Evolutionary conservation across 2,329 filamentous ascomycete genomes (phyloP).

Genomic region (Clarireedia sp.): DNA sequence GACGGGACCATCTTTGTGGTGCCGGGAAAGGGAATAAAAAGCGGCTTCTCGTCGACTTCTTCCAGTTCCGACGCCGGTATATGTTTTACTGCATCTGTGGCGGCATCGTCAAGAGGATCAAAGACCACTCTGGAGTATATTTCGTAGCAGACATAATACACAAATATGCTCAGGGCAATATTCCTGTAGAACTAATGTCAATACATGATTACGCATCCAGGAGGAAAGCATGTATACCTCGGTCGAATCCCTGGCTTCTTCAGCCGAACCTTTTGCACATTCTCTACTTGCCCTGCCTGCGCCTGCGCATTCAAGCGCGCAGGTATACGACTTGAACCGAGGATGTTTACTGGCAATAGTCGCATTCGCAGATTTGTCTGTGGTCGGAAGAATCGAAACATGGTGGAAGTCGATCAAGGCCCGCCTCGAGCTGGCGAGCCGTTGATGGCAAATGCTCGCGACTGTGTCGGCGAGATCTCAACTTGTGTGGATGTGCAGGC

Average conservation of each 20-base stretch:
- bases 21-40: constrained; percentile 56
- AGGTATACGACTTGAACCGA: constrained; percentile 22
- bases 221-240: constrained; percentile 13
- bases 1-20: constrained; percentile 43
- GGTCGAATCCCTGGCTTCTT: constrained; percentile 11
- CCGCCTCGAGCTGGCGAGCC: constrained; percentile 24
- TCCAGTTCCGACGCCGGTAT: constrained; percentile 37
- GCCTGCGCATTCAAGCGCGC: constrained; percentile 18
- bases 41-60: constrained; percentile 37
- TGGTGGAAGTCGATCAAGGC: constrained; percentile 20
- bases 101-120: constrained; percentile 34
- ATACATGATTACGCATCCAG: background rate
- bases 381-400: constrained; percentile 23
- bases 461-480: background rate
- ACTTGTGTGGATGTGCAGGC: background rate
- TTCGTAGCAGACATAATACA: constrained; percentile 33
- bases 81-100: constrained; percentile 32
- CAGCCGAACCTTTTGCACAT: constrained; percentile 24
- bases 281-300: constrained; percentile 15
- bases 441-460: constrained; percentile 4
- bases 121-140: constrained; percentile 41
- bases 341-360: background rate
- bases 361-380: constrained; percentile 1
- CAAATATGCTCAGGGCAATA: constrained; percentile 28
- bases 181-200: constrained; percentile 12